Conservation (phyloP, 228 moss, liverwort and hornwort genomes). For the Sphagnum magellanicum region DNA sequence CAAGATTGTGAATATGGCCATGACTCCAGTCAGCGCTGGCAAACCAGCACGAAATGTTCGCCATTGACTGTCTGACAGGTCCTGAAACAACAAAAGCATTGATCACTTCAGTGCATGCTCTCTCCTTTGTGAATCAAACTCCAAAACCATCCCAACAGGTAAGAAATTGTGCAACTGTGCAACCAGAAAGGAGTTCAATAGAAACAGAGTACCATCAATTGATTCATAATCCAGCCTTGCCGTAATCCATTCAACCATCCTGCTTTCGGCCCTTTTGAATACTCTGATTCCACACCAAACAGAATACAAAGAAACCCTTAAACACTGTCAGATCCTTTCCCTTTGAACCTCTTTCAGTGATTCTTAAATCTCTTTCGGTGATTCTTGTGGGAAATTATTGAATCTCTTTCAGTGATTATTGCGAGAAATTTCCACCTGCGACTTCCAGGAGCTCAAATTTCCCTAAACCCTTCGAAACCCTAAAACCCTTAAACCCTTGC, state of each 20-base stretch:
- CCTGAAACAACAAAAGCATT: slow-evolving; percentile 28
- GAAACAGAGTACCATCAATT: slow-evolving; percentile 36
- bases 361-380: no score
- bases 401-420: no score
- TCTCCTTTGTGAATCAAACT: neutral
- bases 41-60: slow-evolving; percentile 86
- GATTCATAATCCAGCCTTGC: slow-evolving; percentile 72
- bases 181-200: neutral
- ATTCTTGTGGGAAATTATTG: no score
- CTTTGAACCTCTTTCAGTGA: neutral
- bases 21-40: slow-evolving; percentile 57
- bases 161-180: neutral
- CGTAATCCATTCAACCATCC: slow-evolving; percentile 72
- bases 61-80: slow-evolving; percentile 95
- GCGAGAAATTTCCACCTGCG: no score
- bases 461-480: no score
- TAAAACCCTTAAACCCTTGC: neutral
- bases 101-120: neutral
- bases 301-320: neutral
- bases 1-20: slow-evolving; percentile 64
- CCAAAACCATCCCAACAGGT: neutral
- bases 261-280: slow-evolving; percentile 48
- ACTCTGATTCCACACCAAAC: slow-evolving; percentile 38
- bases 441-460: no score
- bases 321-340: neutral